These are phyloP conservation scores for Beauveria brongniartii DNA, from an alignment of 2,329 filamentous ascomycete genomes.

Conservation along the genomic window DNA sequence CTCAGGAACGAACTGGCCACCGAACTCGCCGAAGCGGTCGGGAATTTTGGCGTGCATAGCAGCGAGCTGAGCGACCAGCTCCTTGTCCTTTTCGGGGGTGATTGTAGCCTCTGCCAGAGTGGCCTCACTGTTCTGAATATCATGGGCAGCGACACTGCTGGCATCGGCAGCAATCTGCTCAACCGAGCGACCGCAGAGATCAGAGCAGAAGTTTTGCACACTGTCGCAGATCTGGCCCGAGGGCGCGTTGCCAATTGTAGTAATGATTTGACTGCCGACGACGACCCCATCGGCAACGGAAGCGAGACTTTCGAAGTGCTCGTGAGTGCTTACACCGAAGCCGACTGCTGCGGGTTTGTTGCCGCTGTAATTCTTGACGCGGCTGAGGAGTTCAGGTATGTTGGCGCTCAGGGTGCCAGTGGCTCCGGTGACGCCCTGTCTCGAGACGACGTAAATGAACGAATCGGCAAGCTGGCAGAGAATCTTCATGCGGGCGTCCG, in stretches of 20 bases:
- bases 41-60: conserved; percentile 75
- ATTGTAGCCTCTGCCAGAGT: conserved; percentile 53
- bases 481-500: conserved; percentile 86
- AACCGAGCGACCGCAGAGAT: conserved; percentile 44
- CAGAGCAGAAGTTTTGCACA: conserved; percentile 80
- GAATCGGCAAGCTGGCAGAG: conserved; percentile 96
- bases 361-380: conserved; percentile 87
- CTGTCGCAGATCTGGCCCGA: conserved; percentile 30
- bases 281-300: conserved; percentile 87
- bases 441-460: conserved; percentile 97
- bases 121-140: conserved; percentile 64
- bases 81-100: conserved; percentile 54
- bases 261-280: conserved; percentile 93
- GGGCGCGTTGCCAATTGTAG: conserved; percentile 47
- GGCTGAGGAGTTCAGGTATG: conserved; percentile 70
- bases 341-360: conserved; percentile 87
- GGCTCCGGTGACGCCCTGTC: conserved; percentile 94
- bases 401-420: conserved; percentile 73
- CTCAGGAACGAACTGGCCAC: conserved; percentile 95
- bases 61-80: conserved; percentile 75
- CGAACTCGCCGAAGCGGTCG: conserved; percentile 88
- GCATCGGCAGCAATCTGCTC: conserved; percentile 14
- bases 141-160: conserved; percentile 41
- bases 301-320: conserved; percentile 84
- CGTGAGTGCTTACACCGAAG: conserved; percentile 90